Percentiles rank a stretch among this genome's conserved stretches.
Conservation (phyloP, 768 basidiomycete genomes). For the Floccularia luteovirens region DNA sequence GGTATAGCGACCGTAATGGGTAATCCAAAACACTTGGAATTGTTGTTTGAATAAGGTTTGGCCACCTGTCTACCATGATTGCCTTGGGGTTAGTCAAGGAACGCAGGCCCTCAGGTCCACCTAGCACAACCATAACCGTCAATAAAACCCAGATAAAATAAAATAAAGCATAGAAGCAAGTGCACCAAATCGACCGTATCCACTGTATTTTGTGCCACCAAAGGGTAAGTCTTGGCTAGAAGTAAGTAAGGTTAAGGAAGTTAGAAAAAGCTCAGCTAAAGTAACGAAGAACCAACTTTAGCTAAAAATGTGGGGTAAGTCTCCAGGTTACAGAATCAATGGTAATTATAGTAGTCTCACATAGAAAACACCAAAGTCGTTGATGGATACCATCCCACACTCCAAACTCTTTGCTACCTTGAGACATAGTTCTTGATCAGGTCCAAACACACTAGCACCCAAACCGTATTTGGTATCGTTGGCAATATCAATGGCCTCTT, state of each 20-base stretch:
- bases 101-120: conserved; percentile 90
- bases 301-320: conserved; percentile 36
- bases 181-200: conserved; percentile 89
- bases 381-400: conserved; percentile 96
- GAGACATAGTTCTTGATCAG: conserved; percentile 69
- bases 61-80: conserved; percentile 81
- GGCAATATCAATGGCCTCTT: conserved; percentile 83
- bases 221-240: conserved; percentile 86
- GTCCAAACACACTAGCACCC: conserved; percentile 92
- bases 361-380: conserved; percentile 90
- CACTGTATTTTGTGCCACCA: conserved; percentile 86
- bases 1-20: conserved; percentile 63
- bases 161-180: conserved; percentile 2
- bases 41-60: conserved; percentile 70
- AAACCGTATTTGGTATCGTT: conserved; percentile 87
- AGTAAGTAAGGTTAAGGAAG: conserved; percentile 8
- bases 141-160: conserved; percentile 8
- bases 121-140: conserved; percentile 29
- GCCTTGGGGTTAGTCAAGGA: conserved; percentile 85
- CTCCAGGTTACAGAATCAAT: conserved; percentile 8
- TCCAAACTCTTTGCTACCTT: conserved; percentile 76
- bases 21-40: conserved; percentile 88
- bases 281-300: conserved; percentile 47
- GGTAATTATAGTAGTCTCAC: conserved; percentile 33
- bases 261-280: conserved; percentile 1